A percentile compares a stretch with the other conserved stretches of the same genome.
Conservation (phyloP, 352 stramenopile genomes). For the Peronospora belbahrii region DNA sequence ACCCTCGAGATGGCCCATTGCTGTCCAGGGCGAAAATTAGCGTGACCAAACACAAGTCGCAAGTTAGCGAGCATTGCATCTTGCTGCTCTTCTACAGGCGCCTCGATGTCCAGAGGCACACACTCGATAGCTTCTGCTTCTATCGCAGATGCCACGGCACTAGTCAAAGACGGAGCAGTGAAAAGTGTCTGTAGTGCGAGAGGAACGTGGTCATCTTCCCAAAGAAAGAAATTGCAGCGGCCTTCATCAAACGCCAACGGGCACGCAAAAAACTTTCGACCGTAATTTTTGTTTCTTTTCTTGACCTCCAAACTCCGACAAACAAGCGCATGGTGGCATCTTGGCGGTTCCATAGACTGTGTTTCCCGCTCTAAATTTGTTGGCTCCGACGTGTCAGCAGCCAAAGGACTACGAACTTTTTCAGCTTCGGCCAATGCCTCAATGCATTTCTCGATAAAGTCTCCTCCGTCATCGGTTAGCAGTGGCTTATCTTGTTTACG, state of each 20-base stretch:
- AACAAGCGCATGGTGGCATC: constrained; percentile 58
- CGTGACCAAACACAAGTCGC: constrained; percentile 78
- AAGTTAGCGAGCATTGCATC: constrained; percentile 64
- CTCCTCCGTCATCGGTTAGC: constrained; percentile 44
- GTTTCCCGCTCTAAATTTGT: not conserved
- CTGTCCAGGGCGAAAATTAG: constrained; percentile 69
- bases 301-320: constrained; percentile 64
- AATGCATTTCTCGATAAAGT: constrained; percentile 78
- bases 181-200: constrained; percentile 54
- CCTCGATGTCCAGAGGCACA: constrained; percentile 45
- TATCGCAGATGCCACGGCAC: constrained; percentile 10
- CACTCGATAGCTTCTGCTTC: constrained; percentile 29
- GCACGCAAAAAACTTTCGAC: constrained; percentile 64
- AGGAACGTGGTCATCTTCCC: constrained; percentile 72
- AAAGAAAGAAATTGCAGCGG: constrained; percentile 78
- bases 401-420: constrained; percentile 3
- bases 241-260: constrained; percentile 65
- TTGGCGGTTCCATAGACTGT: constrained; percentile 28
- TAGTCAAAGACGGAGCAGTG: constrained; percentile 9
- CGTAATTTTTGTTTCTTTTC: constrained; percentile 83
- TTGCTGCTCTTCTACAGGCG: constrained; percentile 32
- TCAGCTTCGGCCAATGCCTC: constrained; percentile 43
- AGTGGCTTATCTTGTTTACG: constrained; percentile 19
- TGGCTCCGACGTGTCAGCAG: not conserved
- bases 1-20: constrained; percentile 79